Evolutionary conservation across 73 alveolate genomes (phyloP), one percentile per base, ranked within the genome.

Genomic region (Paramecium caudatum): DNA sequence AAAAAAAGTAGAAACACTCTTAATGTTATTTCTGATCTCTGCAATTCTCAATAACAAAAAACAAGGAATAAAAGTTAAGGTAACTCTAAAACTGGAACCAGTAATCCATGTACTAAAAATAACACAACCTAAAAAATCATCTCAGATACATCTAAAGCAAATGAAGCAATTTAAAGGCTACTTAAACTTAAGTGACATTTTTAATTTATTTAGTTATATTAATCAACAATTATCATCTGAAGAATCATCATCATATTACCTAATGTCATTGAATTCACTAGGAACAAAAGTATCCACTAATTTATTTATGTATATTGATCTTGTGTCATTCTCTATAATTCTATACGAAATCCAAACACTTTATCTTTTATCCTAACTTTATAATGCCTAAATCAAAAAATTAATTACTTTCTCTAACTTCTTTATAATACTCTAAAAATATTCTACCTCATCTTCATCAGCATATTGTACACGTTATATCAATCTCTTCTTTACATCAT

Each of bases 131-230:
- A 69, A 36, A 69, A 69, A 30, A 69, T 36, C 17, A 37, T 69
- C 12, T 17, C 39, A 36, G 86, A 69, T 16, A 34, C 55, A 5
- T 21, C 55, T 0, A 69, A 69, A 69, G 37, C 86, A 13, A 69
- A 69, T 69, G 86, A 69, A 69, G 86, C 86, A 3, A 69, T 69
- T 36, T 16, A 69, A 37, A 30, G 86, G 15, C 63, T 69, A 0
- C 62, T 69, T 2, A 69, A 69, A 37, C 86, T 69, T 37, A 69
- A 69, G 27, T 69, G 86, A 69, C 15, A 25, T 7, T 25, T 62
- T 62, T 62, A 7, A 62, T 62, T 30, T 62, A 49, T 49, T 49
- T 49, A 55, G 30, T 55, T 27, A 19, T 55, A 21, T 12, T 12
- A 23, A 23, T 55, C 80, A 55, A 27, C 30, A 27, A 55, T 55